Evolutionary conservation across 352 stramenopile genomes (phyloP), one percentile per base, ranked within the genome.

Genomic region (Globisporangium iwayamae): DNA sequence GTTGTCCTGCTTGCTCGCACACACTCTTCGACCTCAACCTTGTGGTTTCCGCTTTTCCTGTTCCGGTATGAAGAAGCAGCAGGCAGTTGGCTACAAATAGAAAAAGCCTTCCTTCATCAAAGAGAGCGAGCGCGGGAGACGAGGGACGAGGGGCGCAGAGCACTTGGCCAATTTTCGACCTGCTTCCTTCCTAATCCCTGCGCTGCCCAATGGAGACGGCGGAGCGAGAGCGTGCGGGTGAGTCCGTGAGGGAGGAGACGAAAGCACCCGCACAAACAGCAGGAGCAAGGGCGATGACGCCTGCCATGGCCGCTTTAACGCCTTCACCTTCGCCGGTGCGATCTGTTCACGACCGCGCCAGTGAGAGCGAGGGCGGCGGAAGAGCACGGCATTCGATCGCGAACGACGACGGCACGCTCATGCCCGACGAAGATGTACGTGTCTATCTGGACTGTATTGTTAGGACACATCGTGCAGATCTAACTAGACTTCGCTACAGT

Each of bases 351-450:
- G 50, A 54, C 46, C 38, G 47, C 38, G 39, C 46, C 8, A 54
- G 30, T 14, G 50, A 67, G 28, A 58, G 30, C 41, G 65, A 57
- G 20, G 41, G 52, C 20, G 51, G 52, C 14, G 47, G 34, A 13
- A 48, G 62, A 28, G 32, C 25, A 34, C 61, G 41, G 11, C 54
- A 65, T 10, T 65, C 62, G 53, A 46, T 80, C 32, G 55, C 57
- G 22, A 61, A 69, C 56, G 82, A 91, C 48, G 82, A 90, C 59
- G 87, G 72, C 62, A 74, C 56, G 38, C 56, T 83, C 7, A 51
- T 81, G 56, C 72, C 72, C 0, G 83, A 91, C 45, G 83, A 91
- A 70, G 83, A 91, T 36, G 83, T 91, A 60, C 25, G 74, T 60
- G 32, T 36, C 32, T 36, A 36, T 36, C 32, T 36, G 32, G 32